phyloP scores from a whole-genome alignment of 768 basidiomycete species.

The Pulveroboletus sp. region DNA sequence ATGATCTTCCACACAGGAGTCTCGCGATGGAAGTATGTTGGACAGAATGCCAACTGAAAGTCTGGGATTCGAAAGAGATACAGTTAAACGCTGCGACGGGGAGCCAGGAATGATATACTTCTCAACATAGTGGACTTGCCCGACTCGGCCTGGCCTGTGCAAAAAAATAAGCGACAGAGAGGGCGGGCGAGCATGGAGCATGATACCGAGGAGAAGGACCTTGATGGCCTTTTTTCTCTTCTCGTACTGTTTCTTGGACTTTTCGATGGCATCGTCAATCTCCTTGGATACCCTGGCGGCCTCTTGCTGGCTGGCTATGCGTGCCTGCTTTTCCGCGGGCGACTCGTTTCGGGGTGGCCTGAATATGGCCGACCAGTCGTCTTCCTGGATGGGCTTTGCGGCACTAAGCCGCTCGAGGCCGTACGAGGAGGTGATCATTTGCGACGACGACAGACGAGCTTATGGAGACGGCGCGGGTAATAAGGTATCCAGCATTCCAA shows the following conservation, averaged over 20 bases:
- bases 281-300: constrained; percentile 21
- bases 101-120: constrained; percentile 7
- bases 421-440: not conserved
- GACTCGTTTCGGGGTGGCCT: constrained; percentile 18
- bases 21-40: constrained; percentile 55
- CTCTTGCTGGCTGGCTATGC: constrained; percentile 23
- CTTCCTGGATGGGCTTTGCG: not conserved
- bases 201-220: constrained; percentile 24
- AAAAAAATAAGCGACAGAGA: not conserved
- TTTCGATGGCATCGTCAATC: constrained; percentile 31
- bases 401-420: not conserved
- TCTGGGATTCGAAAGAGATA: constrained; percentile 41
- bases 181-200: not conserved
- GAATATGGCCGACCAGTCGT: constrained; percentile 24
- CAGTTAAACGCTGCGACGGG: not conserved
- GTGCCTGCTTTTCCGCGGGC: not conserved
- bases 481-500: not conserved
- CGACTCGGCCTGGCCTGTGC: constrained; percentile 30
- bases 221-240: constrained; percentile 29
- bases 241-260: constrained; percentile 17
- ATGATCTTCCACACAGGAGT: constrained; percentile 58
- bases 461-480: not conserved
- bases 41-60: constrained; percentile 65
- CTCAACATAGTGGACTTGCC: constrained; percentile 32
- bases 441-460: not conserved